phyloP scores from a whole-genome alignment of 331 rosid genomes.

The Rosa hybrid region DNA sequence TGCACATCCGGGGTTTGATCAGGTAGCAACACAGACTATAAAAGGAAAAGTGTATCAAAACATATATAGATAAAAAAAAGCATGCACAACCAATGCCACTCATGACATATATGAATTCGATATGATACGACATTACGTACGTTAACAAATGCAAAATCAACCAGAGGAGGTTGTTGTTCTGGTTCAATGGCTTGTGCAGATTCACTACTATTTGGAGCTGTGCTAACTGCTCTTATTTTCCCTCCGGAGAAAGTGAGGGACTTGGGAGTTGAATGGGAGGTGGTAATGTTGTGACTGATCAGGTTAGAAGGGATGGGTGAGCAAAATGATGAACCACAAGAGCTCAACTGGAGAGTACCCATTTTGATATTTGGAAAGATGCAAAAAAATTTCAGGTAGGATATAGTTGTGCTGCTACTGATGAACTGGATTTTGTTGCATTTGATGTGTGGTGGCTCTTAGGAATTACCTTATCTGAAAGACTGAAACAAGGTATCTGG shows the following conservation, averaged over 20 bases:
- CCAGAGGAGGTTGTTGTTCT: constrained; percentile 45
- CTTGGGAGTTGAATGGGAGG: constrained; percentile 37
- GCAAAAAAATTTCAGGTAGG: neutral
- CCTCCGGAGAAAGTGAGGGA: constrained; percentile 34
- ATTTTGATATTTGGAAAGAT: constrained; percentile 9
- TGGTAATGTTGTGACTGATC: constrained; percentile 37
- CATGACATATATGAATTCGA: neutral
- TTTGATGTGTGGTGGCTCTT: constrained; percentile 36
- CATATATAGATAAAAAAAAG: neutral
- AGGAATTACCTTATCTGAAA: constrained; percentile 49
- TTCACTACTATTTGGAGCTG: constrained; percentile 47
- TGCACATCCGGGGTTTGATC: constrained; percentile 90
- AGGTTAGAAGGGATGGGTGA: constrained; percentile 34
- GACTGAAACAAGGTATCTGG: constrained; percentile 7
- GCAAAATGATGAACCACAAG: constrained; percentile 37
- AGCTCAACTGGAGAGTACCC: constrained; percentile 44
- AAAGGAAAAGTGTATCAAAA: neutral
- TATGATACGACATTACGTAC: constrained; percentile 40
- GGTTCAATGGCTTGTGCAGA: constrained; percentile 43
- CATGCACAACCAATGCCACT: neutral
- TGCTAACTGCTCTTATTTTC: constrained; percentile 59
- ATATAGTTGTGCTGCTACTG: neutral
- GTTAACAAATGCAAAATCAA: constrained; percentile 70
- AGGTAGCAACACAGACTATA: constrained; percentile 82
- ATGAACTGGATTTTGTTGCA: constrained; percentile 4